Evolutionary conservation across 352 stramenopile genomes (phyloP), one percentile per base, ranked within the genome.

Genomic region (Globisporangium paroecandrum): DNA sequence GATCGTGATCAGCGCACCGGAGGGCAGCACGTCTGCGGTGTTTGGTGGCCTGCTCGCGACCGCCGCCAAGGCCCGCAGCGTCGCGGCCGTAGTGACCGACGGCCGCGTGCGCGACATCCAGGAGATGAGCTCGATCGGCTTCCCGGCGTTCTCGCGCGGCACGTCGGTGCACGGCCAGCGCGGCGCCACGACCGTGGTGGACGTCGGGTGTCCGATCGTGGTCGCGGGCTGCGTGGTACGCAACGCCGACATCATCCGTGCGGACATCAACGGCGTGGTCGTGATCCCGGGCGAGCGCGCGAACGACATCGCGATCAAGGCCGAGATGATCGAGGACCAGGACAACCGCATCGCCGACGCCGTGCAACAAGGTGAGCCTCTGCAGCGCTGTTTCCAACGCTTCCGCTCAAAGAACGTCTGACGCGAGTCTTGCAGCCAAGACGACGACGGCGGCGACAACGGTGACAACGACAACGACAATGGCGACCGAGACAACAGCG

Each of bases 221-320:
- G 81, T 95, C 49, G 74, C 82, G 13, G 87, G 83, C 51, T 93
- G 87, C 64, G 83, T 95, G 25, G 85, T 95, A 58, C 85, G 87
- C 58, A 89, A 83, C 54, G 75, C 75, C 29, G 87, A 95, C 65
- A 91, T 95, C 63, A 90, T 95, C 60, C 87, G 84, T 29, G 87
- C 79, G 20, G 87, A 95, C 66, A 78, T 93, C 57, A 95, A 95
- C 69, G 87, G 87, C 32, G 87, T 93, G 25, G 67, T 95, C 47
- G 87, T 93, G 57, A 86, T 95, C 64, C 87, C 87, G 7, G 72
- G 72, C 12, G 87, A 95, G 62, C 81, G 79, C 15, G 87, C 87
- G 27, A 77, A 78, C 65, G 85, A 93, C 54, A 77, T 95, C 25
- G 85, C 81, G 4, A 78, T 77, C 25, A 87, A 86, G 65, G 87